Conservation (phyloP, 108 stramenopile genomes). For the Discostella stelligeroides region DNA sequence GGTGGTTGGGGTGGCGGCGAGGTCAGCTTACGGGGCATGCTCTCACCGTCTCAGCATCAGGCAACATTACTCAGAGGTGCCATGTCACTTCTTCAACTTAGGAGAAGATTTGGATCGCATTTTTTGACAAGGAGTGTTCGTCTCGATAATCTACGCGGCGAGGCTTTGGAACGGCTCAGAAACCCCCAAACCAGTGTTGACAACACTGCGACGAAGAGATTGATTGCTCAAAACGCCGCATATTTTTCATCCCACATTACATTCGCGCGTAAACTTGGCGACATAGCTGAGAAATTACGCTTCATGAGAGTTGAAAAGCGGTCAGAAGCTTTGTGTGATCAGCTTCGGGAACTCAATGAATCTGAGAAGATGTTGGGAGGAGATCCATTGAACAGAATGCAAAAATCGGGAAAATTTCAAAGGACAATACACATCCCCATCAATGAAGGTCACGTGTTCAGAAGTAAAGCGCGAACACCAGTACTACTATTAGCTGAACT, state of each 20-base stretch:
- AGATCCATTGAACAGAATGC: constrained; percentile 73
- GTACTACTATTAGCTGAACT: constrained; percentile 78
- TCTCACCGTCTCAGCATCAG: constrained; percentile 74
- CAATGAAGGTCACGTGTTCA: constrained; percentile 88
- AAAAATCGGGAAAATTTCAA: constrained; percentile 35
- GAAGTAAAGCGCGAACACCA: constrained; percentile 89
- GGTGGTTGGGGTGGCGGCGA: constrained; percentile 86
- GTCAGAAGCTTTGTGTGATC: constrained; percentile 44
- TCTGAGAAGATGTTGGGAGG: constrained; percentile 78
- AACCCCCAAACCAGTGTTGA: constrained; percentile 36
- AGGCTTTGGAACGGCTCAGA: constrained; percentile 37
- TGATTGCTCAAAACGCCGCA: constrained; percentile 80
- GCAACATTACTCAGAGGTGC: constrained; percentile 56
- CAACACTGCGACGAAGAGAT: constrained; percentile 49
- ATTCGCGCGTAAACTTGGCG: constrained; percentile 78
- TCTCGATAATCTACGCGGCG: constrained; percentile 53
- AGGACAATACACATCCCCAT: constrained; percentile 71
- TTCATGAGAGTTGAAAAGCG: constrained; percentile 69
- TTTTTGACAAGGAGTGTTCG: constrained; percentile 71
- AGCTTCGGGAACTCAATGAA: constrained; percentile 69
- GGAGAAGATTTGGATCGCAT: constrained; percentile 58
- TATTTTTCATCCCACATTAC: constrained; percentile 81
- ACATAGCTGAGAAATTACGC: constrained; percentile 81
- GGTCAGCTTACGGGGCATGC: constrained; percentile 70
- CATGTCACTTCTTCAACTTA: constrained; percentile 65